Evolutionary conservation across 148 eudicot genomes (phyloP), one percentile per base, ranked within the genome.

Genomic region (Mesembryanthemum crystallinum): DNA sequence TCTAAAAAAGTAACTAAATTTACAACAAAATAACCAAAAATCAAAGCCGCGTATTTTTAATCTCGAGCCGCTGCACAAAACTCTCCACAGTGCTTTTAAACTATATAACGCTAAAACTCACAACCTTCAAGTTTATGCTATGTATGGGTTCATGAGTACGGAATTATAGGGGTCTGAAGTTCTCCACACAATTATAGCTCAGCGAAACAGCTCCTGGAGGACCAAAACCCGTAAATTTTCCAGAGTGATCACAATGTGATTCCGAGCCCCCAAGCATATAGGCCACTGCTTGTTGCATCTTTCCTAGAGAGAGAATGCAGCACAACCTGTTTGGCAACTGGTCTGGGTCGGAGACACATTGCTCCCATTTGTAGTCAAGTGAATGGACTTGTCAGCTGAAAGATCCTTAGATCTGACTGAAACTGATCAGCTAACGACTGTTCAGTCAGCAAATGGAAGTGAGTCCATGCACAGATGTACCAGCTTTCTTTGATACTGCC

Each of bases 381-480:
- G 12, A 20, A 3, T 7, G 5, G 0, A 3, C 1, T 52, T 52
- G 7, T 20, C n/a, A 18, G 57, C n/a, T 52, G n/a, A 20, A 20
- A 52, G n/a, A 20, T 17, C 21, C 21, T 52, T 52, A 35, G 21
- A 20, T 17, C 1, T 7, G 7, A 15, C n/a, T 20, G n/a, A 4
- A 52, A 45, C 29, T 73, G 61, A 25, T 59, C 39, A 66, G 61
- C 59, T 51, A 1, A 13, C 27, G 39, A 27, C 51, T 24, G 24
- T 15, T 91, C 77, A 89, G 74, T 89, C 96, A 17, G 90, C 72
- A 75, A 80, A 86, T 0, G 94, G 99, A 61, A 81, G 86, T 3
- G 92, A 92, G 79, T 95, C 97, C 97, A 95, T 89, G 82, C 99
- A 95, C 45, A 95, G 79, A 81, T 95, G 99, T 49, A 95, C 96